Evolutionary conservation across 2,329 filamentous ascomycete genomes (phyloP).

Genomic region (Hypoxylon sp.): DNA sequence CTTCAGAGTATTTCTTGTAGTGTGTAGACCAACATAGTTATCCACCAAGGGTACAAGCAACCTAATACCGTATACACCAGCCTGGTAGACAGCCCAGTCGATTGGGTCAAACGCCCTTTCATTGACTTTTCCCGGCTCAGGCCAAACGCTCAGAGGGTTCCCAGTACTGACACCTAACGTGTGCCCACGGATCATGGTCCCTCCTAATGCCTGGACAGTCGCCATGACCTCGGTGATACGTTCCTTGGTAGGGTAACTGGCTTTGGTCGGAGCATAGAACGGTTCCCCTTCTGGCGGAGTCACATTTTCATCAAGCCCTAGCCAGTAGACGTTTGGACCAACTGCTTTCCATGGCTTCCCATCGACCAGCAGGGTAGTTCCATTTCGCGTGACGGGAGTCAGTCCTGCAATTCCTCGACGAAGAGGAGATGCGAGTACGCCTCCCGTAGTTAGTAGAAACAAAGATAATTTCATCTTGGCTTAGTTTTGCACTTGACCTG

Average conservation of each 20-base stretch:
- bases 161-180: constrained; percentile 57
- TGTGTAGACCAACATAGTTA: constrained; percentile 50
- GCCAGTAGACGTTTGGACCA: constrained; percentile 61
- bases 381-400: constrained; percentile 49
- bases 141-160: constrained; percentile 58
- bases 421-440: constrained; percentile 26
- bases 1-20: background rate
- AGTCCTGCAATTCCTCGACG: constrained; percentile 18
- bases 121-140: constrained; percentile 51
- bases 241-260: constrained; percentile 57
- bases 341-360: constrained; percentile 54
- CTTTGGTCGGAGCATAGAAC: constrained; percentile 54
- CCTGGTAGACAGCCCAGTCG: constrained; percentile 59
- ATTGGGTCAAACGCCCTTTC: constrained; percentile 55
- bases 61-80: constrained; percentile 54
- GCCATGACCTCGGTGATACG: constrained; percentile 57
- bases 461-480: constrained; percentile 31
- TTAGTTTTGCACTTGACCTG: background rate
- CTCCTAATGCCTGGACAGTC: constrained; percentile 54
- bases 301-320: constrained; percentile 61
- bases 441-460: constrained; percentile 25
- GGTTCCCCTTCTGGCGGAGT: constrained; percentile 53
- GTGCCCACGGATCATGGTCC: constrained; percentile 55
- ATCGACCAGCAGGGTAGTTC: constrained; percentile 49
- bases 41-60: constrained; percentile 57